Evolutionary conservation across 1,284 basidiomycete species (phyloP), one percentile per base, ranked within the genome.

Genomic region (Tilletia indica): DNA sequence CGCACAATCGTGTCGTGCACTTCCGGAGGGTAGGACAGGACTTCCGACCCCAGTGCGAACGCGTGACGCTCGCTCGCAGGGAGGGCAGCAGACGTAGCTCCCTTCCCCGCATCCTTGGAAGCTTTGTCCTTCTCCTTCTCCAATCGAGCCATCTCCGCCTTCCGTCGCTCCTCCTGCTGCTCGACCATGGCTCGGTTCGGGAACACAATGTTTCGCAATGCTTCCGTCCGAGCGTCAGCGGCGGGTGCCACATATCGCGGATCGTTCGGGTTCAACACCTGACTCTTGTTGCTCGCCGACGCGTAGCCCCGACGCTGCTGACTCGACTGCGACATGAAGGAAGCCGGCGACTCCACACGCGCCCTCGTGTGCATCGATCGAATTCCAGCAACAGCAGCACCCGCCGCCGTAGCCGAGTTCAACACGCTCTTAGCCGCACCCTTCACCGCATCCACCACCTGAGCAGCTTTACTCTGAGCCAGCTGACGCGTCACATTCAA

Each of bases 1-100:
- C 95, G 90, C 76, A 92, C 92, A 75, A 98, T 94, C 6, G 94
- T 98, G 78, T 93, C 90, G 86, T 98, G 93, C 0, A 93, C 93
- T 85, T 97, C 94, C n/a, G 49, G 49, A 31, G 69, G 58, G 63
- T 72, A 74, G 8, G 73, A 69, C 49, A 76, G 68, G 9, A 56
- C 66, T 31, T 68, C 48, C 48, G 48, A 47, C 25, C 49, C 68
- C 3, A 68, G 21, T 5, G 48, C 47, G 25, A 64, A 21, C 9
- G 61, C 61, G 34, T 64, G 61, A 12, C 36, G 31, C 2, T 64
- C 61, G 21, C 38, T 25, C 11, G 51, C 31, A 5, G 67, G 67
- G 4, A 68, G 38, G 25, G 45, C n/a, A 34, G 68, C 54, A 12
- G 61, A 64, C 25, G 31, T 25, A 25, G 51, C 51, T 45, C 51